Percentiles rank a stretch among this genome's conserved stretches.
These are phyloP conservation scores for Globisporangium sylvaticum DNA, from an alignment of 352 stramenopile genomes.

Conservation along the genomic window DNA sequence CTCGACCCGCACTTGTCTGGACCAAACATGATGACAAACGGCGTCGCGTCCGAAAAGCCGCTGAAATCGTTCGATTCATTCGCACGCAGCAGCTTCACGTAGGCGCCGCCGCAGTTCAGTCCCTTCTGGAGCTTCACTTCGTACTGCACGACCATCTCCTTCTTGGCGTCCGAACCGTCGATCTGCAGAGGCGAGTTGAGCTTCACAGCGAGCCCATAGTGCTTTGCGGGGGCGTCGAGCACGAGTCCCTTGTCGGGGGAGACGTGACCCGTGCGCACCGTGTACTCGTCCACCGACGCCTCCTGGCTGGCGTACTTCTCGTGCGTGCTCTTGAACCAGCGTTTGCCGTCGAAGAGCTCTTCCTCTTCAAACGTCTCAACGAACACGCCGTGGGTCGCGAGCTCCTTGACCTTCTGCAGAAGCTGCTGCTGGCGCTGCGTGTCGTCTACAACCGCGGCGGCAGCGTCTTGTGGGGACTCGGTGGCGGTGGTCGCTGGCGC, in stretches of 20 bases:
- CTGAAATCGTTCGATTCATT: slow-evolving; percentile 43
- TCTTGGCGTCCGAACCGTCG: slow-evolving; percentile 58
- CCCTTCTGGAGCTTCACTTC: slow-evolving; percentile 92
- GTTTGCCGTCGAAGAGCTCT: slow-evolving; percentile 51
- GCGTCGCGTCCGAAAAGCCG: slow-evolving; percentile 80
- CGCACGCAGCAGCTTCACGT: slow-evolving; percentile 91
- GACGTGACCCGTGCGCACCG: slow-evolving; percentile 44
- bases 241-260: slow-evolving; percentile 68
- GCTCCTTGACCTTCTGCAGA: slow-evolving; percentile 44
- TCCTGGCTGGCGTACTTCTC: slow-evolving; percentile 80
- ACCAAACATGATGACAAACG: slow-evolving; percentile 95
- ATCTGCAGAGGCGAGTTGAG: slow-evolving; percentile 59
- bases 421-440: slow-evolving; percentile 25
- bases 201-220: slow-evolving; percentile 79
- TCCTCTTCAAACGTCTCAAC: slow-evolving; percentile 77
- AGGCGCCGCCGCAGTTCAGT: slow-evolving; percentile 90
- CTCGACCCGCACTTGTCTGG: slow-evolving; percentile 92
- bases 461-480: slow-evolving; percentile 1
- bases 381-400: slow-evolving; percentile 55
- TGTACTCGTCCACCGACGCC: slow-evolving; percentile 63
- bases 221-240: slow-evolving; percentile 61
- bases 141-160: slow-evolving; percentile 93
- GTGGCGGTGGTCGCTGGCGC: neutral
- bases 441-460: slow-evolving; percentile 9
- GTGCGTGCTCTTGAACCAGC: slow-evolving; percentile 82